Conservation (phyloP, 371 early-diverging fungal species). For the Mucor saturninus region DNA sequence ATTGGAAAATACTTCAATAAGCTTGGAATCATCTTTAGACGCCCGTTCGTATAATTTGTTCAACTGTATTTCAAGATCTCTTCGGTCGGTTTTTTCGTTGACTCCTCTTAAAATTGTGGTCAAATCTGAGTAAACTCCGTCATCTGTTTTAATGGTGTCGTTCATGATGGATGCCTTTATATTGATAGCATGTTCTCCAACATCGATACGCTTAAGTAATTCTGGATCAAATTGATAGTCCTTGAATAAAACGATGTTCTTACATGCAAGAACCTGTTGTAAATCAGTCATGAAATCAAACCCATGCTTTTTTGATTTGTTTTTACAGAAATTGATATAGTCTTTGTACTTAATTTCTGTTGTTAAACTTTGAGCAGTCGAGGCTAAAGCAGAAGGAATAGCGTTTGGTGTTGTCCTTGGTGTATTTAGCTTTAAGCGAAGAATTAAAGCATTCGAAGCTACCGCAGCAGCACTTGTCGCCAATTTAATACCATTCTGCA, state of each 20-base stretch:
- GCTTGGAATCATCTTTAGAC: slow-evolving; percentile 17
- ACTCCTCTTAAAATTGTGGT: slow-evolving; percentile 18
- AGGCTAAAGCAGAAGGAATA: slow-evolving; percentile 14
- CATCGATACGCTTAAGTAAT: slow-evolving; percentile 17
- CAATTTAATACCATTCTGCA: slow-evolving; percentile 12
- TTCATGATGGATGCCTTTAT: slow-evolving; percentile 14
- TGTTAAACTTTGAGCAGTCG: slow-evolving; percentile 14
- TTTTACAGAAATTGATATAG: slow-evolving; percentile 18
- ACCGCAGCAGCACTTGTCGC: slow-evolving; percentile 19
- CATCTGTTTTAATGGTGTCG: slow-evolving; percentile 17
- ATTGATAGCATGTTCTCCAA: slow-evolving; percentile 17
- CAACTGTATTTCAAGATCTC: slow-evolving; percentile 12
- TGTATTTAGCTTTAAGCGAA: slow-evolving; percentile 22
- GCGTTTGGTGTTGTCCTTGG: slow-evolving; percentile 14
- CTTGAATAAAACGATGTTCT: slow-evolving; percentile 16
- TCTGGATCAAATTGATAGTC: slow-evolving; percentile 15
- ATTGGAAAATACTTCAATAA: slow-evolving; percentile 20
- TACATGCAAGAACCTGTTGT: slow-evolving; percentile 19
- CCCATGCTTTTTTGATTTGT: slow-evolving; percentile 21
- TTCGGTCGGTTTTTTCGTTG: slow-evolving; percentile 13
- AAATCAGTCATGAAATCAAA: slow-evolving; percentile 16
- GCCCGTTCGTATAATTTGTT: slow-evolving; percentile 14
- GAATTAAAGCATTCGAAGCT: slow-evolving; percentile 16
- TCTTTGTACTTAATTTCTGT: slow-evolving; percentile 17
- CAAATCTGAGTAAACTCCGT: slow-evolving; percentile 4